phyloP scores from a whole-genome alignment of 768 basidiomycete genomes.

The Boletus sp. region DNA sequence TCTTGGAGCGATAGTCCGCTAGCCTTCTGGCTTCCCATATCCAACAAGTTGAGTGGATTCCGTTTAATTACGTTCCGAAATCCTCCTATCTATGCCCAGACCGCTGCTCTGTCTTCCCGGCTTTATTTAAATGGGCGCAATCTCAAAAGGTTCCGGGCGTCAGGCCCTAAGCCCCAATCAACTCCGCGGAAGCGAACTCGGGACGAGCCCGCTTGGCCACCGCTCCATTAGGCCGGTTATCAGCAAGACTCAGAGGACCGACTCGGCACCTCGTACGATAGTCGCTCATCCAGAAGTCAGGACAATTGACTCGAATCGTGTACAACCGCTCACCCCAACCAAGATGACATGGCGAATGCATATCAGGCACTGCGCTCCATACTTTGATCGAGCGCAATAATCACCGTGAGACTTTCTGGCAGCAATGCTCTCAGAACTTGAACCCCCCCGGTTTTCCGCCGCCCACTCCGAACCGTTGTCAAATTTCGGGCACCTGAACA shows the following conservation, averaged over 20 bases:
- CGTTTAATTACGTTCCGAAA: background rate
- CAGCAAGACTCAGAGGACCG: background rate
- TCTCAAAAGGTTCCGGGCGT: background rate
- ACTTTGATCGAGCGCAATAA: background rate
- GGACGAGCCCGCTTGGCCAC: too few relatives aligned
- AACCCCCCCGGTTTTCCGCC: background rate
- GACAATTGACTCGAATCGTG: background rate
- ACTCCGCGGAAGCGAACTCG: background rate
- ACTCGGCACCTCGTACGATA: background rate
- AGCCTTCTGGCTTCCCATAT: background rate
- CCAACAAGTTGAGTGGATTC: background rate
- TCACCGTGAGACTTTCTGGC: background rate
- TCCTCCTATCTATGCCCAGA: background rate
- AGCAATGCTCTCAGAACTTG: background rate
- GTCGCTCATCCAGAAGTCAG: background rate
- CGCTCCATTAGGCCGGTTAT: background rate
- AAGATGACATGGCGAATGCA: background rate
- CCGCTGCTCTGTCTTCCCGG: background rate
- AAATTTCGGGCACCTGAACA: background rate
- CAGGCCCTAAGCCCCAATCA: background rate
- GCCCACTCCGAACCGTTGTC: background rate
- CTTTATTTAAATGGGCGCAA: background rate
- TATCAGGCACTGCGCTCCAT: background rate
- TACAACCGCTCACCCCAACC: background rate
- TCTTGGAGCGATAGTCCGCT: background rate